phyloP scores from a whole-genome alignment of 805 yeast species.

The Alloascoidea africana region DNA sequence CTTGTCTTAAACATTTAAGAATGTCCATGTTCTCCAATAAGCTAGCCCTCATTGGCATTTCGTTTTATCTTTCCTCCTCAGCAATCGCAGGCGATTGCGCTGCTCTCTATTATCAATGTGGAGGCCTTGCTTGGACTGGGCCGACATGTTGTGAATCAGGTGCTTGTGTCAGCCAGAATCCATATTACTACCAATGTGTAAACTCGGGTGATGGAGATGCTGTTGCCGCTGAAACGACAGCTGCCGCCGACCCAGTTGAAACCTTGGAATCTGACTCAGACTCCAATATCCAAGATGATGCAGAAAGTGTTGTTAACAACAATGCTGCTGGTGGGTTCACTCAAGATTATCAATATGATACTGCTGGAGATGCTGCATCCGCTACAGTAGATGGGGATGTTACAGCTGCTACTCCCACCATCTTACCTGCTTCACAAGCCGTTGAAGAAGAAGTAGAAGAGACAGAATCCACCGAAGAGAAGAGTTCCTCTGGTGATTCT shows the following conservation, averaged over 20 bases:
- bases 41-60: no score
- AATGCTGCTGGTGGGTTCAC: neutral
- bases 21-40: no score
- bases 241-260: neutral
- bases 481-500: neutral
- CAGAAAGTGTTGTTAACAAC: neutral
- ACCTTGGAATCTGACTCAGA: neutral
- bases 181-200: slow-evolving; percentile 15
- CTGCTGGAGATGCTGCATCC: neutral
- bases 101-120: slow-evolving; percentile 14
- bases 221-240: neutral
- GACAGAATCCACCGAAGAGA: neutral
- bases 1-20: no score
- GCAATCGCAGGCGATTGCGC: slow-evolving; percentile 3
- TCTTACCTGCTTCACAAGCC: neutral
- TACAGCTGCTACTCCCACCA: neutral
- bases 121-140: slow-evolving; percentile 10
- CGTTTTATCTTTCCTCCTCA: no score
- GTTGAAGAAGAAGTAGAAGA: neutral
- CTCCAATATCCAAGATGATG: neutral
- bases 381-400: neutral
- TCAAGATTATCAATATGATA: no score
- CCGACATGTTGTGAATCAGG: slow-evolving; percentile 12
- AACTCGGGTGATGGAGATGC: neutral
- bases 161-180: slow-evolving; percentile 12